Evolutionary conservation across 345 rosid species (phyloP).

Genomic region (Erucastrum elatum): DNA sequence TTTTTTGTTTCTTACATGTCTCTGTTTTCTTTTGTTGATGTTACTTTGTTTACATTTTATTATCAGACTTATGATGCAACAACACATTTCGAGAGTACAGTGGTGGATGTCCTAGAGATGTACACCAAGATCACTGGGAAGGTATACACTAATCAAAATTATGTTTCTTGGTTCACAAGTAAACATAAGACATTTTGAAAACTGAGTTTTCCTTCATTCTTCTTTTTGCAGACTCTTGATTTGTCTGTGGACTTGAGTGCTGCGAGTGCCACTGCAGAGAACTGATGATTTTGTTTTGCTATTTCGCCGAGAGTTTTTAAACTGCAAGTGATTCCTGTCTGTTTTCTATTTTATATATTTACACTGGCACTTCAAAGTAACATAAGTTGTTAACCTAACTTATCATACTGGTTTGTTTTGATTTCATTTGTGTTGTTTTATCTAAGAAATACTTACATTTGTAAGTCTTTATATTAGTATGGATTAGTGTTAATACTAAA

Average conservation of each 20-base stretch:
- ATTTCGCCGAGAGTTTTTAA: not conserved
- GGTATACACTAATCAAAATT: constrained; percentile 41
- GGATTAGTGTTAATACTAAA: not conserved
- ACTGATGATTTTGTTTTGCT: constrained; percentile 2
- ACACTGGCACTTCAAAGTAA: constrained; percentile 2
- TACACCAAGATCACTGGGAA: constrained; percentile 85
- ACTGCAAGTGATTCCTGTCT: constrained; percentile 16
- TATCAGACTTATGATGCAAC: constrained; percentile 79
- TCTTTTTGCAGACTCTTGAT: constrained; percentile 56
- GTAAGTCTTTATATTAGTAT: not conserved
- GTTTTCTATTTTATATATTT: constrained; percentile 20
- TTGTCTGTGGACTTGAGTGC: constrained; percentile 82
- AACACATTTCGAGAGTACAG: constrained; percentile 87
- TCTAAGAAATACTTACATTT: not conserved
- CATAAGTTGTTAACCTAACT: constrained; percentile 1
- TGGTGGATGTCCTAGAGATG: constrained; percentile 68
- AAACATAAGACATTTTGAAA: not conserved
- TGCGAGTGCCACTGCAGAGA: constrained; percentile 62
- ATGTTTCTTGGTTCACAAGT: constrained; percentile 24
- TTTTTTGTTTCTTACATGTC: not conserved
- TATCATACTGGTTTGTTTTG: constrained; percentile 13
- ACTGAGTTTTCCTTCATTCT: not conserved
- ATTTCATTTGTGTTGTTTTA: constrained; percentile 2
- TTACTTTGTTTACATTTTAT: constrained; percentile 3
- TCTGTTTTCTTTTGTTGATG: not conserved